Evolutionary conservation across 306 rosid species (phyloP).

Genomic region (Fagus crenata): DNA sequence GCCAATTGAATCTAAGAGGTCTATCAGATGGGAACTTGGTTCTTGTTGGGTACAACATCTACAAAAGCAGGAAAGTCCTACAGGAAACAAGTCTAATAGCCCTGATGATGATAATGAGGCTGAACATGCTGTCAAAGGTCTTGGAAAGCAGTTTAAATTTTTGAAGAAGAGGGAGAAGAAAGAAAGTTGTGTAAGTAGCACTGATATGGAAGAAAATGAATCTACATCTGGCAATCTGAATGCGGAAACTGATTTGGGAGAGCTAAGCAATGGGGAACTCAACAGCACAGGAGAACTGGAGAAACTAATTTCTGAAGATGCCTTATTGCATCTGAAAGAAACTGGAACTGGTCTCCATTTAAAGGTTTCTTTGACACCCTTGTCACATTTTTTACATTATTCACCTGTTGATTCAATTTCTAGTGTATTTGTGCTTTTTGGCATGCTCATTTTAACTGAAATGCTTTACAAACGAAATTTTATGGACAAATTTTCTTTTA

Average conservation of each 20-base stretch:
- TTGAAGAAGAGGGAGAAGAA: conserved; percentile 83
- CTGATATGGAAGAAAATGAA: conserved; percentile 45
- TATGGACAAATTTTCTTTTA: no score
- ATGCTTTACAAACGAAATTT: neutral
- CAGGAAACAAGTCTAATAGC: conserved; percentile 38
- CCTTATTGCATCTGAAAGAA: conserved; percentile 65
- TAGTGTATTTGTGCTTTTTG: neutral
- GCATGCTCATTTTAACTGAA: neutral
- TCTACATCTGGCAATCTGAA: conserved; percentile 24
- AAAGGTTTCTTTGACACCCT: conserved; percentile 54
- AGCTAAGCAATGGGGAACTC: conserved; percentile 41
- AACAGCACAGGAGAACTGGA: conserved; percentile 49
- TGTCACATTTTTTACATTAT: conserved; percentile 8
- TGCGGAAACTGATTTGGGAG: conserved; percentile 33
- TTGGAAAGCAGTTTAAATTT: conserved; percentile 80
- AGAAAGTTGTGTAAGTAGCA: conserved; percentile 19
- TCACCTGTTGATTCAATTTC: conserved; percentile 3
- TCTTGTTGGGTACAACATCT: conserved; percentile 95
- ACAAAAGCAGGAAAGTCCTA: conserved; percentile 63
- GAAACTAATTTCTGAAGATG: conserved; percentile 61
- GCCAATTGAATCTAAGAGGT: conserved; percentile 43
- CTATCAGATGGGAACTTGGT: conserved; percentile 95
- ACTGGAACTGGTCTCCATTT: conserved; percentile 82
- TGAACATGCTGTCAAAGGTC: conserved; percentile 75
- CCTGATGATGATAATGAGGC: conserved; percentile 38